These are phyloP conservation scores for Citrus cavaleriei DNA, from an alignment of 345 rosid genomes.

Conservation along the genomic window DNA sequence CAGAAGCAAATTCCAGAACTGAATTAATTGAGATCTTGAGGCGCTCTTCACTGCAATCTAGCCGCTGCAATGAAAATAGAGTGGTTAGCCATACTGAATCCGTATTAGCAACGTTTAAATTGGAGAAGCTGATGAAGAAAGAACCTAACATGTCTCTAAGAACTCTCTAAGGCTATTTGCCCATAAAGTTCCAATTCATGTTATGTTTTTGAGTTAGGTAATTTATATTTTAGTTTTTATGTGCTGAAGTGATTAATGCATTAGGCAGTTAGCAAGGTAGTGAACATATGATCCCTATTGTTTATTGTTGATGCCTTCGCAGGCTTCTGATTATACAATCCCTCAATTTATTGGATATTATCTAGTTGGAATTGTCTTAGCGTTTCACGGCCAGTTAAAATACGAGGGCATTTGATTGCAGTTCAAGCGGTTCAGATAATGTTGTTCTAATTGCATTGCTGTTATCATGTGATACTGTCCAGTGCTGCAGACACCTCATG, in stretches of 20 bases:
- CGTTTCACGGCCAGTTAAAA: not conserved
- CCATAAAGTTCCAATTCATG: not conserved
- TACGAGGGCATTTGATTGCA: not conserved
- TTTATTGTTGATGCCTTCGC: not conserved
- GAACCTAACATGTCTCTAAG: slow-evolving; percentile 12
- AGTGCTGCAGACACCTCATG: not conserved
- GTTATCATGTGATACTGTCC: not conserved
- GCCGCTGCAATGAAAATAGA: slow-evolving; percentile 26
- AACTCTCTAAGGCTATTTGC: slow-evolving; percentile 2
- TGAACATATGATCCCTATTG: not conserved
- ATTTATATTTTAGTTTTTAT: not conserved
- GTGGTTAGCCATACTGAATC: slow-evolving; percentile 50
- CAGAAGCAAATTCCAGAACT: slow-evolving; percentile 38
- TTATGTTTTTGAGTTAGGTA: not conserved
- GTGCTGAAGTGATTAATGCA: not conserved
- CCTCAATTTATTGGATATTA: not conserved
- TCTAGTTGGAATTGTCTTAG: not conserved
- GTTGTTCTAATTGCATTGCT: not conserved
- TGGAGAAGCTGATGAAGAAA: slow-evolving; percentile 45
- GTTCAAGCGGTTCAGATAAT: not conserved
- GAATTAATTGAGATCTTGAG: slow-evolving; percentile 64
- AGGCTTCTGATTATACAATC: not conserved
- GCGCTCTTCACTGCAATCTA: slow-evolving; percentile 47
- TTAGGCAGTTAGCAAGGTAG: too few species aligned
- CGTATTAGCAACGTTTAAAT: slow-evolving; percentile 73